Evolutionary conservation across 2,329 filamentous ascomycete genomes (phyloP), one percentile per base, ranked within the genome.

Genomic region (Zalaria obscura): DNA sequence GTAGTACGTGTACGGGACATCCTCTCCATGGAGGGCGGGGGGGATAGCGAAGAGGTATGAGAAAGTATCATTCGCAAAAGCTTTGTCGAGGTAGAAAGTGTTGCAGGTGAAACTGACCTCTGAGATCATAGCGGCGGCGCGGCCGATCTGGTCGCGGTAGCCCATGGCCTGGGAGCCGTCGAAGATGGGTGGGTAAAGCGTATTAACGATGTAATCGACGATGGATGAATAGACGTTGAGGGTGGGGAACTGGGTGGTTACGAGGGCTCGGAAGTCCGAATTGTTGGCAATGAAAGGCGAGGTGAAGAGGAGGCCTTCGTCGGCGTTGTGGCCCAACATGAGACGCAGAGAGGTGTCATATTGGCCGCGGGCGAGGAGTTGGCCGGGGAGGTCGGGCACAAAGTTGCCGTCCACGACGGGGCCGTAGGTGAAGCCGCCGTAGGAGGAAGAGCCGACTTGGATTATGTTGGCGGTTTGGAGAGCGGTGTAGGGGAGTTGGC

Each of bases 1-100:
- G 56, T 65, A 76, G 55, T 68, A 75, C 1, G 69, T 72, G 48
- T 72, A 75, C 0, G 61, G 45, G 3, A 73, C 48, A 47, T 77
- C 74, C 39, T 63, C 54, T 11, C 66, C 70, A 50, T 78, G 74
- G 31, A 72, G 58, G 5, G 62, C 71, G 0, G 72, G 72, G 0
- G 67, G 66, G 1, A 73, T 62, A 25, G 64, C 59, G 50, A 76
- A 77, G 25, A 68, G 54, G 56, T 76, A 76, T 2, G 61, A 60
- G 52, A 69, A 70, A 0, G 68, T 69, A 6, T 62, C 39, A 52
- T 70, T 69, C 7, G 52, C 49, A 52, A 59, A 67, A 5, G 66
- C 71, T 1, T 55, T 57, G 41, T 64, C 61, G 3, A 76, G 58
- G 49, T 64, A 73, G 50, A 66, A 61, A 9, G 70, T 66, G 48